Base-by-base conservation (phyloP, 2,329 filamentous ascomycete species). In the Fusarium torulosum region DNA sequence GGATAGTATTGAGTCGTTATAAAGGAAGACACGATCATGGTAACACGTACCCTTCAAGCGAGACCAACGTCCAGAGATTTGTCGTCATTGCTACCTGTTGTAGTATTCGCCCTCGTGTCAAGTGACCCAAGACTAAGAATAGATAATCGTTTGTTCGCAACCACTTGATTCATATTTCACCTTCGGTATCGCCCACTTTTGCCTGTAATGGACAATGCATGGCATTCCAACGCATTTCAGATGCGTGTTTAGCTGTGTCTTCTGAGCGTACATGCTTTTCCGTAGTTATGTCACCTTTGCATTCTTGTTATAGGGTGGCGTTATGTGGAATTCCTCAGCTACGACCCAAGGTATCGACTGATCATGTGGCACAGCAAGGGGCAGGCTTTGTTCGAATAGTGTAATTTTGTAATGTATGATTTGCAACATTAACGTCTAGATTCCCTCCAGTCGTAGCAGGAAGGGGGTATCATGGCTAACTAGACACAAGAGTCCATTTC, bases 381-480 rank as follows among this genome's bases (percentile, higher is more conserved):
- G 15, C 6, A 27, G 41, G 31, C 14, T 43, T 43, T 57, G 38
- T 23, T 47, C 35, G 17, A 37, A 37, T n/a, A 7, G 41, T 62
- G 19, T 47, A 51, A 55, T 52, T 37, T 7, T 37, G 35, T 37
- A 37, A 37, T 37, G 9, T 35, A 50, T 54, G 41, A 49, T 58
- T 57, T 59, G 66, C 57, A 47, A 72, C 70, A 71, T 74, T 70
- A 37, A 74, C 29, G 57, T 67, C 69, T 62, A 64, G 51, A 57
- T 51, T 56, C 55, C 53, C 50, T 61, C 43, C 59, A 61, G 33
- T 41, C 37, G 19, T 23, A 27, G 40, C 33, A 51, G 53, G 42
- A 37, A 51, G 45, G 60, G 59, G 53, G 54, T 67, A 59, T 67
- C 54, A 53, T 59, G 54, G 58, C 53, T 61, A 68, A 62, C 57